Evolutionary conservation across 495 filamentous ascomycete species (phyloP).

Genomic region (Copromyces sp.): DNA sequence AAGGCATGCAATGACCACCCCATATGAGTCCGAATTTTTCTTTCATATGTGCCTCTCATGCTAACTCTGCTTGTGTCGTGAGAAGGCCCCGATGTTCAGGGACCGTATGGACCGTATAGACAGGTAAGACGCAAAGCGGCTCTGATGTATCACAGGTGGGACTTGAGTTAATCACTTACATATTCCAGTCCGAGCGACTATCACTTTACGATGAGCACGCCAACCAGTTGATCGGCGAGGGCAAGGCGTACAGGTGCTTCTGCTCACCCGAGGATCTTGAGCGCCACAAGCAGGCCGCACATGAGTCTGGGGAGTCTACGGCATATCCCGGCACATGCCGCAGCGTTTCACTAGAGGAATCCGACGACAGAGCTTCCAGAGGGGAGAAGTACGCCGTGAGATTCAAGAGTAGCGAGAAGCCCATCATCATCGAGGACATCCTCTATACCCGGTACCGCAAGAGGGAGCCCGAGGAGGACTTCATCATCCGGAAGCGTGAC

Average conservation of each 20-base stretch:
- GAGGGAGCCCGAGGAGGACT: conserved; percentile 35
- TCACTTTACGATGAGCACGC: conserved; percentile 64
- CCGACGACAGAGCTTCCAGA: conserved; percentile 51
- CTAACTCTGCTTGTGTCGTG: background rate
- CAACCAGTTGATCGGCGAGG: conserved; percentile 54
- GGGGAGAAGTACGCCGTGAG: conserved; percentile 72
- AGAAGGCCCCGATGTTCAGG: conserved; percentile 66
- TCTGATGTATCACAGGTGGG: background rate
- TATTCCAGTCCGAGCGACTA: conserved; percentile 64
- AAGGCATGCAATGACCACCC: conserved; percentile 41
- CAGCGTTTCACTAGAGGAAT: conserved; percentile 52
- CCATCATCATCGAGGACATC: conserved; percentile 53
- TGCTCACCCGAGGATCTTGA: conserved; percentile 66
- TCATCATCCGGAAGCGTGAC: conserved; percentile 81
- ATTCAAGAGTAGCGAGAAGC: conserved; percentile 54
- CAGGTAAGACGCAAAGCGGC: conserved; percentile 44
- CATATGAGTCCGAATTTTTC: conserved; percentile 12
- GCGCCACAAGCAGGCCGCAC: conserved; percentile 48
- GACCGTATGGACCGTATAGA: conserved; percentile 75
- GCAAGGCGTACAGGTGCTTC: conserved; percentile 86
- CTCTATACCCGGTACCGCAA: conserved; percentile 58
- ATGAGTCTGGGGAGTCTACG: conserved; percentile 48
- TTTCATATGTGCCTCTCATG: background rate
- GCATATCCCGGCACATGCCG: conserved; percentile 73
- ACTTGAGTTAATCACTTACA: background rate